phyloP scores from a whole-genome alignment of 2,329 filamentous ascomycete genomes.

The Pseudopyricularia javanii region DNA sequence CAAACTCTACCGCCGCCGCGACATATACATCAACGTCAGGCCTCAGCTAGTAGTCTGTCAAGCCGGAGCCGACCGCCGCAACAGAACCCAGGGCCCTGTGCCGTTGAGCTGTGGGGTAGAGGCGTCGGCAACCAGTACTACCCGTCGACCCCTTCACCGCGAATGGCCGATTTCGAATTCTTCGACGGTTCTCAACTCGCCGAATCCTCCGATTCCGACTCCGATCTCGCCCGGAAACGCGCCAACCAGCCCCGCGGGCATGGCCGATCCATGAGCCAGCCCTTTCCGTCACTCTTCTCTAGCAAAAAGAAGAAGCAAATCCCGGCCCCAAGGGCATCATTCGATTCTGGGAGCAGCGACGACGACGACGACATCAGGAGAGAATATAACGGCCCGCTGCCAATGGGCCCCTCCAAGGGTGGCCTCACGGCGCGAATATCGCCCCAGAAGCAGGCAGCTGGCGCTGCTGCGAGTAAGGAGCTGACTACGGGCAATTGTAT shows the following conservation, averaged over 20 bases:
- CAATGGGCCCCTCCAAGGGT: slow-evolving; percentile 13
- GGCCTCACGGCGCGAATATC: background rate
- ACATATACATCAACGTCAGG: background rate
- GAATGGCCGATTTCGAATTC: slow-evolving; percentile 8
- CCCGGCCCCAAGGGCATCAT: slow-evolving; percentile 3
- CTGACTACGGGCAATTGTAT: slow-evolving; percentile 65
- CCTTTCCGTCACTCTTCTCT: slow-evolving; percentile 60
- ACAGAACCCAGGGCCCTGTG: background rate
- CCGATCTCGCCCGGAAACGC: slow-evolving; percentile 19
- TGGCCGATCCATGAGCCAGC: slow-evolving; percentile 65
- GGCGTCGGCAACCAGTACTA: background rate
- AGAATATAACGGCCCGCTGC: slow-evolving; percentile 17
- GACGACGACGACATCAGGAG: slow-evolving; percentile 23
- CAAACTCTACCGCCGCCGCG: background rate
- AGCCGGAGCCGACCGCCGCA: background rate
- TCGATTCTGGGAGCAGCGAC: slow-evolving; percentile 7
- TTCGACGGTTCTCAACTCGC: slow-evolving; percentile 11
- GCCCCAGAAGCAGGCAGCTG: slow-evolving; percentile 16
- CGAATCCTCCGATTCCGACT: slow-evolving; percentile 25
- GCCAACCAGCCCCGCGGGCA: slow-evolving; percentile 21
- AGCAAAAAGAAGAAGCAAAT: slow-evolving; percentile 39
- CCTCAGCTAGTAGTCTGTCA: background rate
- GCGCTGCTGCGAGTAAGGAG: slow-evolving; percentile 31
- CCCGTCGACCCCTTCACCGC: background rate
- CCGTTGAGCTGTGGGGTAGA: background rate